A percentile compares a stretch with the other conserved stretches of the same genome.
phyloP scores from a whole-genome alignment of 805 yeast species.

The Komagataella populi region DNA sequence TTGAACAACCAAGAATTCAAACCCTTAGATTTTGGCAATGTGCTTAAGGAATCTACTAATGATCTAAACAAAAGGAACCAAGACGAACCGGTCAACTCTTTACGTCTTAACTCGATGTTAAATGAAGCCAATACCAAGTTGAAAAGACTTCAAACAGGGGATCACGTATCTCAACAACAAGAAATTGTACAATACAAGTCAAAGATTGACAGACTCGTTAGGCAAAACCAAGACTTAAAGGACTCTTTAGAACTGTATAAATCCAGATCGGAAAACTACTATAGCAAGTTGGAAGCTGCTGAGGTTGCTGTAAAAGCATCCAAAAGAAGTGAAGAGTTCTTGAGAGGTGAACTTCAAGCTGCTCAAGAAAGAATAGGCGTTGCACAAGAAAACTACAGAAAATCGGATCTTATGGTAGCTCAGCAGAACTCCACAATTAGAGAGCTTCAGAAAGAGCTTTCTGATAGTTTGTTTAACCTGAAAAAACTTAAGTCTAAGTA shows the following conservation, averaged over 20 bases:
- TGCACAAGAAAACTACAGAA: slow-evolving; percentile 37
- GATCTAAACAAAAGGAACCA: slow-evolving; percentile 28
- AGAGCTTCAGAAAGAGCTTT: slow-evolving; percentile 38
- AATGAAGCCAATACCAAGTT: slow-evolving; percentile 21
- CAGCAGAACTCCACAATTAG: slow-evolving; percentile 36
- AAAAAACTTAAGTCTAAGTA: slow-evolving; percentile 33
- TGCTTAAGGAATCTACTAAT: not conserved
- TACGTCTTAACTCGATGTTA: slow-evolving; percentile 19
- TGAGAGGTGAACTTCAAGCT: slow-evolving; percentile 40
- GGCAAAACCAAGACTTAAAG: slow-evolving; percentile 42
- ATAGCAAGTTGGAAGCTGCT: slow-evolving; percentile 59
- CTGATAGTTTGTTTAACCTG: slow-evolving; percentile 43
- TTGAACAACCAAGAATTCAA: not conserved
- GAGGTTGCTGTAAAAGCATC: slow-evolving; percentile 60
- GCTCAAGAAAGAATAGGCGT: slow-evolving; percentile 29
- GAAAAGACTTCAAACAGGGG: slow-evolving; percentile 14
- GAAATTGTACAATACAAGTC: slow-evolving; percentile 32
- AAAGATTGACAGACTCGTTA: slow-evolving; percentile 39
- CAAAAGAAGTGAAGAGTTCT: slow-evolving; percentile 42
- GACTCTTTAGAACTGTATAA: slow-evolving; percentile 49
- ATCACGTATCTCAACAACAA: slow-evolving; percentile 17
- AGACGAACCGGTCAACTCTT: slow-evolving; percentile 16
- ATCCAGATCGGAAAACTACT: slow-evolving; percentile 61
- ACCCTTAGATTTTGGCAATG: not conserved
- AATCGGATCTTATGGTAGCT: slow-evolving; percentile 37